phyloP scores from a whole-genome alignment of 257 asterid species.

The Solanum pimpinellifolium region DNA sequence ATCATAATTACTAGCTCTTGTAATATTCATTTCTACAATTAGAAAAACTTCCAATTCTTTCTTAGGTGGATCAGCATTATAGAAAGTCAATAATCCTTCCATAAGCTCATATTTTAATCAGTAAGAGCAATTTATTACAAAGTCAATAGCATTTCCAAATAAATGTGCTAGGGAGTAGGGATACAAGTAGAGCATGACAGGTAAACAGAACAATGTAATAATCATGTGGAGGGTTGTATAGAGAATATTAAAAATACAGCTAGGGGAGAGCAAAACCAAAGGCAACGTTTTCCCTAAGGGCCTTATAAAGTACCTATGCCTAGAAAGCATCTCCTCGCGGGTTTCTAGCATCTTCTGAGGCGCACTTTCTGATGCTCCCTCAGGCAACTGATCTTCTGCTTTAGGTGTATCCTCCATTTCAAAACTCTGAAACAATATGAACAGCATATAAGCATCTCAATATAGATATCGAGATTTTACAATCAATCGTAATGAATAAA shows the following conservation, averaged over 20 bases:
- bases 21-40: background rate
- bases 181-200: background rate
- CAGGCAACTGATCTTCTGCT: slow-evolving; percentile 24
- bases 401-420: slow-evolving; percentile 37
- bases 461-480: background rate
- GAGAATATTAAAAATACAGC: background rate
- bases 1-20: background rate
- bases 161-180: background rate
- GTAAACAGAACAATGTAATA: background rate
- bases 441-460: background rate
- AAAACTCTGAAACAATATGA: slow-evolving; percentile 6
- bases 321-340: slow-evolving; percentile 59
- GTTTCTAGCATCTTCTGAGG: slow-evolving; percentile 31
- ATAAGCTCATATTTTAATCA: background rate
- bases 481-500: background rate
- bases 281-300: background rate
- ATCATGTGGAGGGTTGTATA: background rate
- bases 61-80: background rate
- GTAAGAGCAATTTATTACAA: background rate
- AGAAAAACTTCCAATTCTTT: background rate
- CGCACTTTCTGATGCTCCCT: slow-evolving; percentile 21
- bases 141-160: background rate
- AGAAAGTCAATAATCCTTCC: background rate
- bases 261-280: background rate
- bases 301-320: slow-evolving; percentile 27